Evolutionary conservation across 805 yeast species (phyloP), one percentile per base, ranked within the genome.

Genomic region (Alloascoidea hylecoeti): DNA sequence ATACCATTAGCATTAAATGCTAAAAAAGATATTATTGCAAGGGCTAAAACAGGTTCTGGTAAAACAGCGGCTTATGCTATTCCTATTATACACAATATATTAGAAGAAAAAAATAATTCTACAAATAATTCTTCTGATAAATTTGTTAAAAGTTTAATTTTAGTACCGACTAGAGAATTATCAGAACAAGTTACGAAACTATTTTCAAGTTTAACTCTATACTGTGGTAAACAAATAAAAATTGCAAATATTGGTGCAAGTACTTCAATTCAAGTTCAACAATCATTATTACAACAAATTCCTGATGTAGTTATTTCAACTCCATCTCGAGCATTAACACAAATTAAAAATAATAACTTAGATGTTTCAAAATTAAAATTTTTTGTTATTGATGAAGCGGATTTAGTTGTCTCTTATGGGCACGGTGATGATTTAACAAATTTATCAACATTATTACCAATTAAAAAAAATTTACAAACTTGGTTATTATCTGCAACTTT

Each of bases 401-500:
- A 92, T 61, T 68, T 92, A 48, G 73, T 92, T 35, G 61, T 84
- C 37, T 79, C 94, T 2, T 92, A 82, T 56, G 98, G 98, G 16
- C 85, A 92, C 55, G 72, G 76, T 46, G 94, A 84, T 5, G 98
- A 92, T 58, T 64, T 89, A 44, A 63, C 70, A 33, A 70, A 68
- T 48, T 68, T 92, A 44, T 68, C 80, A 5, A 63, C 67, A 17
- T 70, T 58, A 44, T 60, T 88, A 44, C 85, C 86, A n/a, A 61
- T 77, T 42, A 77, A 76, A 51, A 79, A 80, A 44, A 74, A 71
- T 42, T 63, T 83, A 46, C 98, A 92, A 60, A 78, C 92, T 2
- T 92, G 85, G 58, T 63, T 92, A 47, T 92, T 92, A 97, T 82
- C 95, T 58, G 98, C 98, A 2, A 92, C 98, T 3, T 63, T 92